Conservation (phyloP, 1,284 basidiomycete species). For the Melampsora larici-populina region DNA sequence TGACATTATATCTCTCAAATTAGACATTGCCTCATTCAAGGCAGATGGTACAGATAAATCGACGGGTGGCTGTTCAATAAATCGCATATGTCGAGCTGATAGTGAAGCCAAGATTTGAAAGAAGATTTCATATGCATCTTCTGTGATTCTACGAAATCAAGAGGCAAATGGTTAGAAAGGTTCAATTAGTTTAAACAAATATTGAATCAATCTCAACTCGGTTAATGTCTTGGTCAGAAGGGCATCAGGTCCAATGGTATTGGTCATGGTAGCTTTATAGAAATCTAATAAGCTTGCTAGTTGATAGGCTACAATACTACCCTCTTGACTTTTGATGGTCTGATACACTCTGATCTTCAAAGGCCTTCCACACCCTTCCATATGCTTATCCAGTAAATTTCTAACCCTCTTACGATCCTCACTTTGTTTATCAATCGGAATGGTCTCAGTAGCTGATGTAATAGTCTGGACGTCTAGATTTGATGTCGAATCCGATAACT, state of each 20-base stretch:
- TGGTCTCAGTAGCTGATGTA: not conserved
- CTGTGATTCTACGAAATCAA: slow-evolving; percentile 64
- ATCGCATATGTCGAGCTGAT: slow-evolving; percentile 68
- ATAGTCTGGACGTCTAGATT: slow-evolving; percentile 34
- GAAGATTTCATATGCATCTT: slow-evolving; percentile 74
- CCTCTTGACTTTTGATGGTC: slow-evolving; percentile 86
- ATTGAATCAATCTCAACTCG: slow-evolving; percentile 63
- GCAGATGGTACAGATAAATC: slow-evolving; percentile 71
- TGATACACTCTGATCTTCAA: slow-evolving; percentile 79
- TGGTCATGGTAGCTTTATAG: slow-evolving; percentile 84
- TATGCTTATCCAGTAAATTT: slow-evolving; percentile 74
- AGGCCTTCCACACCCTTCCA: slow-evolving; percentile 62
- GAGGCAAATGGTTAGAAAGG: not conserved
- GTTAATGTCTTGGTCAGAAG: slow-evolving; percentile 70
- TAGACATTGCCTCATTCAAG: slow-evolving; percentile 74
- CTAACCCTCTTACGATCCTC: slow-evolving; percentile 76
- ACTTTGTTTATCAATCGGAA: slow-evolving; percentile 50
- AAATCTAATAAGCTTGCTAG: slow-evolving; percentile 92
- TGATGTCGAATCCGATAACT: slow-evolving; percentile 57
- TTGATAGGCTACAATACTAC: slow-evolving; percentile 82
- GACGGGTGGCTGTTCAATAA: slow-evolving; percentile 69
- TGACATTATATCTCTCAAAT: slow-evolving; percentile 78
- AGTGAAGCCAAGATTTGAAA: slow-evolving; percentile 78
- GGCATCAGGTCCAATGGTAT: slow-evolving; percentile 80
- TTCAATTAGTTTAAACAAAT: not conserved